These are phyloP conservation scores for Rhizopus stolonifer DNA, from an alignment of 371 early-diverging fungal genomes.

Conservation along the genomic window DNA sequence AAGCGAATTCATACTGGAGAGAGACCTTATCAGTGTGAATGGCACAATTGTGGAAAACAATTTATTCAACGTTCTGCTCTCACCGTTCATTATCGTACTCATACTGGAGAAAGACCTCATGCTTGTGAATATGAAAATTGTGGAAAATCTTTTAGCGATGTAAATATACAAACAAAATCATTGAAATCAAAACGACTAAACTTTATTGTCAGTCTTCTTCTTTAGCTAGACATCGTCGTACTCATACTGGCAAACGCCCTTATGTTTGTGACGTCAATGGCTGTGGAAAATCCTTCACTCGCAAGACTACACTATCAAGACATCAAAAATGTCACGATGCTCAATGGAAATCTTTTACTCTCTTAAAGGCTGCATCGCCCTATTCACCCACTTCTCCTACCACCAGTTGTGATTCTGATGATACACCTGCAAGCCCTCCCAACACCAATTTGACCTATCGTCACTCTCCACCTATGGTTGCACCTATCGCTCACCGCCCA, in stretches of 20 bases:
- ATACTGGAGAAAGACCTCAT: no score
- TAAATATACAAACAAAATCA: conserved; percentile 25
- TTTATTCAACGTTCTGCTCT: conserved; percentile 82
- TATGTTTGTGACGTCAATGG: conserved; percentile 48
- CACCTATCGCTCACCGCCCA: conserved; percentile 23
- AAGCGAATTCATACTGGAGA: conserved; percentile 76
- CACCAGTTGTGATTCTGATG: conserved; percentile 22
- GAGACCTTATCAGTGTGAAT: conserved; percentile 67
- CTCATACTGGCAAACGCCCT: conserved; percentile 52
- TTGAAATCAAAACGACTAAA: no score
- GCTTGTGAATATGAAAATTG: conserved; percentile 64
- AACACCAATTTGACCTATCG: conserved; percentile 17
- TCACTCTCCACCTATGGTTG: conserved; percentile 18
- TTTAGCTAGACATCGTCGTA: conserved; percentile 50
- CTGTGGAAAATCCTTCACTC: conserved; percentile 63
- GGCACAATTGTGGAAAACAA: conserved; percentile 68
- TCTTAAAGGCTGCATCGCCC: conserved; percentile 18
- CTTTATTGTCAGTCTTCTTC: conserved; percentile 57
- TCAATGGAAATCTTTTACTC: conserved; percentile 30
- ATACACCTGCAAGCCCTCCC: conserved; percentile 19
- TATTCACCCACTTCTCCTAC: conserved; percentile 21
- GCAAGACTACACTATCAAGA: conserved; percentile 69
- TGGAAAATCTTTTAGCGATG: conserved; percentile 64
- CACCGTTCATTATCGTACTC: conserved; percentile 75
- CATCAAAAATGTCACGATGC: conserved; percentile 60